Evolutionary conservation across 441 rosid species (phyloP).

Genomic region (Brassica hybrid): DNA sequence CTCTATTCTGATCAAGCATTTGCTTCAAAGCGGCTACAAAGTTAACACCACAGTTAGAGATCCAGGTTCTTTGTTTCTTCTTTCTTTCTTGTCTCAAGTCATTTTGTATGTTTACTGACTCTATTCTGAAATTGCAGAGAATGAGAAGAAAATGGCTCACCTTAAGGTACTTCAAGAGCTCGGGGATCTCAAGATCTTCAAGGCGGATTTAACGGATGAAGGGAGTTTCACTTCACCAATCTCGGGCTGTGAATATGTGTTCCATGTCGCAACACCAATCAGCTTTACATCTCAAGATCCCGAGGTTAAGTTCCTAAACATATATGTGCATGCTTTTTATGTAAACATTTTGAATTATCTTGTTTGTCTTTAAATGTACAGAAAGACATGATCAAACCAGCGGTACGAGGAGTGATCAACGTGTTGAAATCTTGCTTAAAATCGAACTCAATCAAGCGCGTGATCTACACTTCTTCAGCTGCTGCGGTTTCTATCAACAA

Average conservation of each 20-base stretch:
- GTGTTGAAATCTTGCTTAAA: constrained; percentile 72
- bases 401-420: constrained; percentile 73
- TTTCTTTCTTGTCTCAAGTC: neutral
- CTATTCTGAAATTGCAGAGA: constrained; percentile 45
- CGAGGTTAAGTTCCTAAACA: constrained; percentile 53
- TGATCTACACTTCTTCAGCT: constrained; percentile 81
- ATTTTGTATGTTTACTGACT: neutral
- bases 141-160: constrained; percentile 66
- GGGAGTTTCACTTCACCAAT: constrained; percentile 63
- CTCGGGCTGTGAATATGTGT: constrained; percentile 66
- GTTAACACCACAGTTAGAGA: constrained; percentile 85
- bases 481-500: constrained; percentile 74
- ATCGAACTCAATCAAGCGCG: constrained; percentile 70
- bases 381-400: constrained; percentile 92
- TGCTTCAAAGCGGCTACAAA: constrained; percentile 78
- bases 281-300: constrained; percentile 87
- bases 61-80: constrained; percentile 52
- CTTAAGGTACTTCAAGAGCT: constrained; percentile 56
- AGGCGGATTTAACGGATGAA: constrained; percentile 73
- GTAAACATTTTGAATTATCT: neutral
- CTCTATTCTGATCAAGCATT: constrained; percentile 64
- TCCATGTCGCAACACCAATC: constrained; percentile 94
- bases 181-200: constrained; percentile 68
- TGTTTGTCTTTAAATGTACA: constrained; percentile 26
- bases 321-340: neutral